Evolutionary conservation across 1,139 yeast genomes (phyloP).

Genomic region (Entelexis paramagnoliae): DNA sequence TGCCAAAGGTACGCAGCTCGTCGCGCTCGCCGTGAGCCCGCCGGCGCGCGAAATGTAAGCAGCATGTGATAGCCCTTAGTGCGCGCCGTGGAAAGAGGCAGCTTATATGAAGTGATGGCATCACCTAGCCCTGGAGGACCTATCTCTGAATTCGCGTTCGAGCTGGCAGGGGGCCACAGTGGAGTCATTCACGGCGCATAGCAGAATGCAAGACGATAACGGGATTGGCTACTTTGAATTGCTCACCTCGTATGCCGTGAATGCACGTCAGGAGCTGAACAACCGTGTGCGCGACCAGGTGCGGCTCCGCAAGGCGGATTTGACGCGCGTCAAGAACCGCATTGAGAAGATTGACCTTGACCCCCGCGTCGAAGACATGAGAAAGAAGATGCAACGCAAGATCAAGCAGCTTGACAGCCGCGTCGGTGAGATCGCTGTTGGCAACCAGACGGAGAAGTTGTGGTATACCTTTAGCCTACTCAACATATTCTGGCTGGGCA

Average conservation of each 20-base stretch:
- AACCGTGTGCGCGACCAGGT: slow-evolving; percentile 14
- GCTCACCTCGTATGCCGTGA: slow-evolving; percentile 6
- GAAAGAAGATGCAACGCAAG: slow-evolving; percentile 28
- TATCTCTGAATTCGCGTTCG: not conserved
- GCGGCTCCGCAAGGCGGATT: slow-evolving; percentile 14
- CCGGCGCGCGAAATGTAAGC: not conserved
- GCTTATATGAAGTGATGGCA: not conserved
- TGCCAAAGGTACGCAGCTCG: no score
- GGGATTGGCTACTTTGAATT: slow-evolving; percentile 14
- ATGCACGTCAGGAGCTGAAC: slow-evolving; percentile 23
- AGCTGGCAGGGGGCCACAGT: no score
- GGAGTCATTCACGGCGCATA: no score
- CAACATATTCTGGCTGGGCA: slow-evolving; percentile 60
- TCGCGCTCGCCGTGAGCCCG: no score
- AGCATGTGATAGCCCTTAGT: not conserved
- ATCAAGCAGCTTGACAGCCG: slow-evolving; percentile 51
- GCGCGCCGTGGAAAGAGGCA: not conserved
- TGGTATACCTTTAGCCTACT: slow-evolving; percentile 70
- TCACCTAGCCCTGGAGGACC: not conserved
- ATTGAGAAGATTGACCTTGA: slow-evolving; percentile 14
- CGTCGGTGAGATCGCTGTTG: slow-evolving; percentile 33
- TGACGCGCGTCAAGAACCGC: slow-evolving; percentile 10
- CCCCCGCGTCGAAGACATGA: slow-evolving; percentile 30
- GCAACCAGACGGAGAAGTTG: slow-evolving; percentile 63
- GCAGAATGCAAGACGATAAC: not conserved